Base-by-base conservation (phyloP, 768 basidiomycete species). In the Tulasnella sp. region DNA sequence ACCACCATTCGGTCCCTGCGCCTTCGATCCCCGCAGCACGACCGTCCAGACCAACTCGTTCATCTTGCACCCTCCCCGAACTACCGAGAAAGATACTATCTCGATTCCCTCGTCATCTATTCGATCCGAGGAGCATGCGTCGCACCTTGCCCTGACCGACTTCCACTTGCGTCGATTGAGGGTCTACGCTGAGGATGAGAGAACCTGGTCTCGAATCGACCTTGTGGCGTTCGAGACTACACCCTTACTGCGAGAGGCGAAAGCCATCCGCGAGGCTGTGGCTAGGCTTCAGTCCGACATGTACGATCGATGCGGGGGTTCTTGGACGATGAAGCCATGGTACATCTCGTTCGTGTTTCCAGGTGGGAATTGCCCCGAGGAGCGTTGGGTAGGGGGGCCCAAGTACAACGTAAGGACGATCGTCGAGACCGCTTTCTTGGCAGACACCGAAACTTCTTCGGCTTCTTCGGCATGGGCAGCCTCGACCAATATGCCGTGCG, bases 181-280 rank as follows among this genome's bases (percentile, higher is more conserved):
- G 58, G 85, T 90, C 3, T 92, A 90, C 83, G 87, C 89, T 1
- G 83, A 84, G 9, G 87, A 92, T 79, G 78, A 82, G 6, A 85
- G 86, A 39, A 84, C 86, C 1, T 95, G 93, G 93, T 81, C 83
- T 48, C 83, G 83, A 16, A 85, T 95, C 76, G 91, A 92, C 78
- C 88, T 87, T 80, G 81, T 95, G 74, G 92, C 91, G 16, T 95
- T 95, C 83, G 94, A 95, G 87, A 95, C 93, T 0, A 85, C 95
- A 5, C 93, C 94, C 0, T 86, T 94, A 3, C 83, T 88, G 10
- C 85, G 90, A 46, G 94, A 95, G 84, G 87, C 92, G 5, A 84
- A 83, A 31, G 92, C 92, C 19, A 91, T 95, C 81, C 86, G 92
- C 74, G 85, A 85, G 16, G 93, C 93, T 3, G 88, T 96, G 82